A percentile compares a stretch with the other conserved stretches of the same genome.
Conservation (phyloP, 1,284 basidiomycete genomes). For the Trichosporon sp. region DNA sequence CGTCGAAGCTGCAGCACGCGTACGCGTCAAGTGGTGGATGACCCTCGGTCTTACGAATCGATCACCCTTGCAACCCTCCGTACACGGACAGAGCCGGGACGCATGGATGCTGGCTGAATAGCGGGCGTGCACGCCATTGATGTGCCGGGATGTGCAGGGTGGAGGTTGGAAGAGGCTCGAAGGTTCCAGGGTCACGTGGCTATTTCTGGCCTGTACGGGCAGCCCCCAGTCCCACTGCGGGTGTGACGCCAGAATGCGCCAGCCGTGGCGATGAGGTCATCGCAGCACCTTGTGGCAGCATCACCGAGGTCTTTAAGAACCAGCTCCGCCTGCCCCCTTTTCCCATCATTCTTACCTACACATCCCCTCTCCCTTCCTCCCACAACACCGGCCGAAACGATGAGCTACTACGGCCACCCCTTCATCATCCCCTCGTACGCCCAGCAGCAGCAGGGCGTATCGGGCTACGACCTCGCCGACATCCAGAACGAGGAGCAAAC, state of each 20-base stretch:
- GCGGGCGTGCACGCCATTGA: background rate
- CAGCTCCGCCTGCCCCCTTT: background rate
- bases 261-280: slow-evolving; percentile 2
- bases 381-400: background rate
- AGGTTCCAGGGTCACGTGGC: slow-evolving; percentile 20
- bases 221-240: slow-evolving; percentile 1
- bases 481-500: slow-evolving; percentile 49
- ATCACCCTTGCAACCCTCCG: background rate
- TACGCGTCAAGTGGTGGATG: background rate
- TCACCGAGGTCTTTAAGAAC: slow-evolving; percentile 14
- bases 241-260: background rate
- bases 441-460: slow-evolving; percentile 1
- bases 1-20: background rate
- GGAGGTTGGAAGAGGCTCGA: slow-evolving; percentile 8
- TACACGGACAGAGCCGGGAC: background rate
- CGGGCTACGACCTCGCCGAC: background rate
- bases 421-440: slow-evolving; percentile 22
- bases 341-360: slow-evolving; percentile 1
- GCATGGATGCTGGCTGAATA: background rate
- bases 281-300: background rate
- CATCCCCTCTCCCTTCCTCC: background rate
- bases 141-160: background rate
- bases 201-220: background rate
- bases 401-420: slow-evolving; percentile 32
- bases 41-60: slow-evolving; percentile 1